Evolutionary conservation across 2,329 filamentous ascomycete species (phyloP), one percentile per base, ranked within the genome.

Genomic region (Fusarium sp.): DNA sequence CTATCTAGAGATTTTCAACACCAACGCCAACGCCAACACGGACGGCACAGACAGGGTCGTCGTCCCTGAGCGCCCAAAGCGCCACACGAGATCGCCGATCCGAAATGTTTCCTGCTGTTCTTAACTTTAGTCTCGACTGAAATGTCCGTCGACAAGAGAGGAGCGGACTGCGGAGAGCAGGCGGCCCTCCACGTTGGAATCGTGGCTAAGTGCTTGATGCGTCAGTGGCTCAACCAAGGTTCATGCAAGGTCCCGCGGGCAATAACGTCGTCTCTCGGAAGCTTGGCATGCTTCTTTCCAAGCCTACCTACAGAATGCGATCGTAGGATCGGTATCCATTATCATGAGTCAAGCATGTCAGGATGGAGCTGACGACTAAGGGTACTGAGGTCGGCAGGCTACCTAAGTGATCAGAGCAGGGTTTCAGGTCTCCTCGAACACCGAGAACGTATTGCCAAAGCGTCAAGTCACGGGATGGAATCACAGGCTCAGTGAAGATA

Each of bases 71-170:
- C 47, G 39, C 40, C 27, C 36, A 43, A 41, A 27, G 53, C 51
- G 41, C 47, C 51, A 48, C 46, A 54, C 21, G 20, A 66, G 61
- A 69, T 69, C 66, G 56, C 49, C 51, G 67, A 69, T 69, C 66
- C 42, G 39, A 31, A 45, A 27, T 40, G 14, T 54, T 37, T 25
- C 31, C 27, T 50, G 57, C 35, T 42, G 15, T 20, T 39, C n/a
- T 21, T 25, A 39, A 39, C 31, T 17, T 41, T 72, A 64, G 69
- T 17, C 47, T 60, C 67, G 71, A 70, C 71, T 73, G 60, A 73
- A 70, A 71, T 66, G 42, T 63, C 62, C 63, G 69, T 72, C 71
- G 61, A 71, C 31, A 35, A 29, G 47, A 39, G 47, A 35, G 31
- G 33, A 48, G 25, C 21, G n/a, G 36, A 35, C 40, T 64, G 47